These are phyloP conservation scores for Starmerella vitae DNA, from an alignment of 805 yeast genomes.

Conservation along the genomic window DNA sequence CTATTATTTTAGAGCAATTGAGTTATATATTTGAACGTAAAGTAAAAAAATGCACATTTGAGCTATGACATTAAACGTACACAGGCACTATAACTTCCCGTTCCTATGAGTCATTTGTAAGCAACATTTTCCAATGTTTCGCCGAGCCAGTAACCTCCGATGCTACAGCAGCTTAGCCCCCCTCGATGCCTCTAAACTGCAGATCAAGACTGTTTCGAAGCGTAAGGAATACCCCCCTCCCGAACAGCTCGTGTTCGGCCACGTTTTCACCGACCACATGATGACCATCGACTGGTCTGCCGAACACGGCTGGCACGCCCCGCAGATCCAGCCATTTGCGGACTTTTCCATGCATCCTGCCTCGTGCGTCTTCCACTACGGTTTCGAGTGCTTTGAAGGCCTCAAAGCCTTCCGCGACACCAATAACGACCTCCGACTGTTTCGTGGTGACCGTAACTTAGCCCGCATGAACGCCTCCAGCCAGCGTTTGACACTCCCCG, in stretches of 20 bases:
- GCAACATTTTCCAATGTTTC: too few species aligned
- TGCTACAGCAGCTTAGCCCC: slow-evolving; percentile 25
- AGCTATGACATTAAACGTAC: too few species aligned
- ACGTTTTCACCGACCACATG: slow-evolving; percentile 78
- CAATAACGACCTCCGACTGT: slow-evolving; percentile 54
- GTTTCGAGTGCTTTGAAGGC: slow-evolving; percentile 92
- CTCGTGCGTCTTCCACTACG: slow-evolving; percentile 82
- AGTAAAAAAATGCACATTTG: too few species aligned
- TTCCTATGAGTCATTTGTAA: too few species aligned
- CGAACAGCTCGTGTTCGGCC: slow-evolving; percentile 55
- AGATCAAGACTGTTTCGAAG: slow-evolving; percentile 33
- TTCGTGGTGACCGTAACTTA: slow-evolving; percentile 90
- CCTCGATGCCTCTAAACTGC: slow-evolving; percentile 43
- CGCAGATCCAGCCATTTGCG: slow-evolving; percentile 77
- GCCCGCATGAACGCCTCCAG: slow-evolving; percentile 80
- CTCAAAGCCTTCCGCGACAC: slow-evolving; percentile 70
- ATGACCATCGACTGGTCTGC: slow-evolving; percentile 71
- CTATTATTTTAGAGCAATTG: too few species aligned
- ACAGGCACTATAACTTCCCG: too few species aligned
- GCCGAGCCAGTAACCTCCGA: not conserved
- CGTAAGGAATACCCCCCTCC: slow-evolving; percentile 48
- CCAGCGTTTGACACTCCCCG: slow-evolving; percentile 76
- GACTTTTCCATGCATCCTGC: slow-evolving; percentile 71
- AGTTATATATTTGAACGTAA: too few species aligned
- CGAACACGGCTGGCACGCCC: slow-evolving; percentile 73